Evolutionary conservation across 129 eudicot genomes (phyloP).

Genomic region (carrot (Daucus carota)): DNA sequence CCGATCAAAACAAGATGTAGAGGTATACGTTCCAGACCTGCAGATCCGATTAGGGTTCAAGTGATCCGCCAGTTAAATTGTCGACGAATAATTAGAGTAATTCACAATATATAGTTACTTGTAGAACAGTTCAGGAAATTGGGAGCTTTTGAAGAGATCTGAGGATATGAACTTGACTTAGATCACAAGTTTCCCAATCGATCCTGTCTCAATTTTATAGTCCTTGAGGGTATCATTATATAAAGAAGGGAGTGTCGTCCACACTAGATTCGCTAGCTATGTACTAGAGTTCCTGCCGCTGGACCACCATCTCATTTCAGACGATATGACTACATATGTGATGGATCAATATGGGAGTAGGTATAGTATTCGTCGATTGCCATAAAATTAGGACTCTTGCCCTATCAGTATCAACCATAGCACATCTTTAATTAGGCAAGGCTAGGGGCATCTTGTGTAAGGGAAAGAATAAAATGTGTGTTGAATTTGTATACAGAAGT

Average conservation of each 20-base stretch:
- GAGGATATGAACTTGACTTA: too few species aligned
- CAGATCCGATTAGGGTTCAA: background rate
- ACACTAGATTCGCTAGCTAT: background rate
- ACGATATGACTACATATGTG: background rate
- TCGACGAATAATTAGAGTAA: background rate
- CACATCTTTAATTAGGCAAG: background rate
- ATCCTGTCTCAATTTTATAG: background rate
- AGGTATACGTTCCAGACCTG: background rate
- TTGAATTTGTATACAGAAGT: background rate
- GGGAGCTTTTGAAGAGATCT: too few species aligned
- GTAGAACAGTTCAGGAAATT: too few species aligned
- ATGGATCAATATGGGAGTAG: background rate
- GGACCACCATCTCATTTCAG: background rate
- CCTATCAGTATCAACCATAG: background rate
- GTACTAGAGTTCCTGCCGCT: background rate
- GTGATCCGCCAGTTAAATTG: background rate
- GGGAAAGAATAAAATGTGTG: background rate
- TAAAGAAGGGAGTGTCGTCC: background rate
- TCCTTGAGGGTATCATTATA: background rate
- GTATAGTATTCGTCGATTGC: background rate
- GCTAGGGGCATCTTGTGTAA: background rate
- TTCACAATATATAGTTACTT: background rate
- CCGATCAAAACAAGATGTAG: too few species aligned
- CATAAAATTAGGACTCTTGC: background rate
- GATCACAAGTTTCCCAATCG: background rate